phyloP scores from a whole-genome alignment of 805 yeast genomes.

The Lachancea quebecensis region DNA sequence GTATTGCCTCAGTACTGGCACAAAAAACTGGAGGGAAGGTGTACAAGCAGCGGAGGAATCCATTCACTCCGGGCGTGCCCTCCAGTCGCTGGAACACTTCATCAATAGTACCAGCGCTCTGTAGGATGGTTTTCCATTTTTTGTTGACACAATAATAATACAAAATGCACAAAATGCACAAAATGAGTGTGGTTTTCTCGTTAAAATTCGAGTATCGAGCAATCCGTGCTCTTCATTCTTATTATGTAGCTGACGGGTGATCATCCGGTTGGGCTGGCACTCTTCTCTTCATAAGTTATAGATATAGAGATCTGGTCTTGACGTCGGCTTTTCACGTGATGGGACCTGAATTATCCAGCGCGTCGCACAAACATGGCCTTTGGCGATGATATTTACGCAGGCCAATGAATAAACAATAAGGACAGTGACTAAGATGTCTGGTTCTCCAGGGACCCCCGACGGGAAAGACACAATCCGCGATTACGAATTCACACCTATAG shows the following conservation, averaged over 20 bases:
- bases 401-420: neutral
- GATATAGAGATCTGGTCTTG: neutral
- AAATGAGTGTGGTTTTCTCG: too few species aligned
- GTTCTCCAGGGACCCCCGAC: constrained; percentile 26
- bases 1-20: constrained; percentile 67
- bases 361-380: constrained; percentile 2
- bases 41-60: constrained; percentile 64
- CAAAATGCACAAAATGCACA: too few species aligned
- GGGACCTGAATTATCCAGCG: neutral
- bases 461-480: constrained; percentile 14
- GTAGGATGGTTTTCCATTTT: neutral
- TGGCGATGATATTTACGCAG: too few species aligned
- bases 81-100: constrained; percentile 49
- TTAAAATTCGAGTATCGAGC: too few species aligned
- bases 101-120: constrained; percentile 19
- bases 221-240: too few species aligned
- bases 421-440: constrained; percentile 13
- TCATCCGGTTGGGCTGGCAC: too few species aligned
- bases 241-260: too few species aligned
- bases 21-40: constrained; percentile 69
- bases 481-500: constrained; percentile 40
- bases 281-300: too few species aligned
- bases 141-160: neutral
- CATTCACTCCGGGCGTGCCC: constrained; percentile 63
- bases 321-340: neutral